These are phyloP conservation scores for Blastobotrys ciferrii DNA, from an alignment of 1,139 yeast genomes.

Conservation along the genomic window DNA sequence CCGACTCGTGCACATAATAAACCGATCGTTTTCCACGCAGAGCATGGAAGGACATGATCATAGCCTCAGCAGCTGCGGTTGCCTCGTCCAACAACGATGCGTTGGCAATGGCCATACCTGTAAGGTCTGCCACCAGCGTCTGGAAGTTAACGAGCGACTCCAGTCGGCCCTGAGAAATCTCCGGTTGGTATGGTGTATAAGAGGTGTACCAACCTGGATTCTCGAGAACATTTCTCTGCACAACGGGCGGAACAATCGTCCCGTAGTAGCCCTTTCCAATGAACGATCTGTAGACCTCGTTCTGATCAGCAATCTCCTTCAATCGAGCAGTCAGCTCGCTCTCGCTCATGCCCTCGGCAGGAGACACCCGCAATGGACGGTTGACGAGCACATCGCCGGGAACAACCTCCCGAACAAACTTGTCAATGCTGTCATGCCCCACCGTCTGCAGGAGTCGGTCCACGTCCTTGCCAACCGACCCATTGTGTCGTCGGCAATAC, in stretches of 20 bases:
- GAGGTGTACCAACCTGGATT: slow-evolving; percentile 98
- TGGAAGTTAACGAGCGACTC: slow-evolving; percentile 88
- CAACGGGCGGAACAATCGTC: slow-evolving; percentile 84
- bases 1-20: slow-evolving; percentile 70
- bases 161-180: slow-evolving; percentile 93
- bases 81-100: slow-evolving; percentile 95
- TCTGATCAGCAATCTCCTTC: slow-evolving; percentile 67
- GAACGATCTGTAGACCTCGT: slow-evolving; percentile 65
- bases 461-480: slow-evolving; percentile 69
- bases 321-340: slow-evolving; percentile 73
- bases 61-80: slow-evolving; percentile 97
- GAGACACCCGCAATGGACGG: slow-evolving; percentile 61
- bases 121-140: slow-evolving; percentile 81
- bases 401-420: slow-evolving; percentile 68
- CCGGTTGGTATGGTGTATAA: slow-evolving; percentile 97
- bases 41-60: slow-evolving; percentile 76
- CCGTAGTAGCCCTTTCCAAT: slow-evolving; percentile 96
- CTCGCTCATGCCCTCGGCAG: slow-evolving; percentile 75
- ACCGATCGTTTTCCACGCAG: slow-evolving; percentile 63
- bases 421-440: slow-evolving; percentile 65
- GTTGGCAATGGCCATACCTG: slow-evolving; percentile 90
- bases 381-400: slow-evolving; percentile 73
- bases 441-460: slow-evolving; percentile 60
- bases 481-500: slow-evolving; percentile 87
- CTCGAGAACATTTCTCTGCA: slow-evolving; percentile 87